These are phyloP conservation scores for Didymella segeticola DNA, from an alignment of 2,329 filamentous ascomycete genomes.

Conservation along the genomic window DNA sequence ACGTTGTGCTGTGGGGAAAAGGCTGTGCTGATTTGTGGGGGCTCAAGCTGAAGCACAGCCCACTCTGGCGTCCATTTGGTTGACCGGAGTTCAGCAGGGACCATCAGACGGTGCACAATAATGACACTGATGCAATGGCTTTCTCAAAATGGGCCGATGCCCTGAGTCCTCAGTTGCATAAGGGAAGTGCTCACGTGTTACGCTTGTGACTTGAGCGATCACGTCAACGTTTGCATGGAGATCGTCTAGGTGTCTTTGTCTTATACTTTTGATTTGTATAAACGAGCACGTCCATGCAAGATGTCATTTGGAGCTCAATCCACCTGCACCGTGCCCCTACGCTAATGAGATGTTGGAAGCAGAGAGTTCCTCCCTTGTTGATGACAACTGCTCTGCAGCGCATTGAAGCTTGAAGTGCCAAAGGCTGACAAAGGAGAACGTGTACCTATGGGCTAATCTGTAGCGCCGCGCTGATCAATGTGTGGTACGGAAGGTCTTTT, in stretches of 20 bases:
- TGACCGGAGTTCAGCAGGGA: background rate
- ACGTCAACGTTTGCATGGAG: background rate
- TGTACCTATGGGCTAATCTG: background rate
- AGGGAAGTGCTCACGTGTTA: background rate
- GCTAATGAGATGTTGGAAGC: background rate
- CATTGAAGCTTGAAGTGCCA: background rate
- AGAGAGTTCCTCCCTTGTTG: background rate
- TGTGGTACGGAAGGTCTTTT: background rate
- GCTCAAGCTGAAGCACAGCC: conserved; percentile 5
- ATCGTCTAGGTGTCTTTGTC: background rate
- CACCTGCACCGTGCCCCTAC: background rate
- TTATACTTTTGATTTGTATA: background rate
- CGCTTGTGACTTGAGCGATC: background rate
- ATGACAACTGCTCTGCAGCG: conserved; percentile 14
- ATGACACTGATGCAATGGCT: too few species aligned
- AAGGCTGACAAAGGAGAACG: conserved; percentile 3
- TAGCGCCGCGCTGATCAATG: conserved; percentile 5
- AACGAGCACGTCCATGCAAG: background rate
- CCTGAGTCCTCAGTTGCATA: too few species aligned
- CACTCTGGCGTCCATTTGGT: background rate
- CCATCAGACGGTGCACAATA: background rate
- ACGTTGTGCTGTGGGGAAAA: background rate
- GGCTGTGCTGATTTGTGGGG: background rate
- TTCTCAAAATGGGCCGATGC: too few species aligned
- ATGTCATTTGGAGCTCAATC: background rate